Evolutionary conservation across 805 yeast species (phyloP), one percentile per base, ranked within the genome.

Genomic region (Jamesozyma spencerorum): DNA sequence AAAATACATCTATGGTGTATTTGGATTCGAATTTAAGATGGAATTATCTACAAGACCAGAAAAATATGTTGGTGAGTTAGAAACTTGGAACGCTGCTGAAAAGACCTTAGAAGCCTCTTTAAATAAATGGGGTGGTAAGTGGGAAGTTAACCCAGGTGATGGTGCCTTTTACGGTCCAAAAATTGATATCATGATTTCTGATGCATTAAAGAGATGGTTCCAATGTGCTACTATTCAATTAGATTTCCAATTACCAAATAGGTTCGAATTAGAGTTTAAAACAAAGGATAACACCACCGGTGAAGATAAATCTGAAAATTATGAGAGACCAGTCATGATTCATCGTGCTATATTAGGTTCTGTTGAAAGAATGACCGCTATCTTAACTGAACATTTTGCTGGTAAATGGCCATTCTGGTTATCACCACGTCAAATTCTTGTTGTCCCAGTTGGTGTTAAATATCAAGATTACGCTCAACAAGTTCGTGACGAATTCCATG

Each of bases 381-480:
- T 92, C 55, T 78, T 92, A 65, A 88, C 95, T 44, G 99, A 92
- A 69, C 98, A 92, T 71, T 92, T 74, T 69, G 95, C 88, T 61
- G 99, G 99, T 58, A 92, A 87, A 65, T 92, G 99, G 99, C 99
- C 99, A 59, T 85, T 92, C 75, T 92, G 98, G 98, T 74, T 92
- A 62, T 88, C 97, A n/a, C 99, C 99, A 58, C 83, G 98, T 71
- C 99, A 92, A 70, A 76, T 90, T 43, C 72, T 90, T 55, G 94
- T 92, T 56, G 92, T 92, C 24, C 98, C 98, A 53, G 97, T 92
- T 54, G 97, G 96, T 59, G 94, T 84, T 49, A 86, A 85, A 65
- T 90, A 81, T 72, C 79, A 72, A 58, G 95, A 81, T 49, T 92
- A 92, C 60, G 99, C 97, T 33, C 79, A 81, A 64, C 70, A 77